Conservation (phyloP, 495 filamentous ascomycete species). For the Lasiosphaeriaceae sp. region DNA sequence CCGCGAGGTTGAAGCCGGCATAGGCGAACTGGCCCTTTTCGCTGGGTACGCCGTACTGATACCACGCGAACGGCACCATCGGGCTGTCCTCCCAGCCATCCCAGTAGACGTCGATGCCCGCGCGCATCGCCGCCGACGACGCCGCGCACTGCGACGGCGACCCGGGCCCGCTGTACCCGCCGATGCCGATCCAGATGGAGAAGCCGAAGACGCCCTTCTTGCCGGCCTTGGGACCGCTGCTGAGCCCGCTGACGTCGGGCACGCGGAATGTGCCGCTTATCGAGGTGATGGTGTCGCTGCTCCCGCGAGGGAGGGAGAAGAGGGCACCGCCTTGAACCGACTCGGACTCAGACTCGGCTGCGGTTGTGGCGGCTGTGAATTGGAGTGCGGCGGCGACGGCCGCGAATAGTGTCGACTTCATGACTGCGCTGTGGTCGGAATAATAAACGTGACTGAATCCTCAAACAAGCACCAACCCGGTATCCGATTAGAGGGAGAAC, state of each 20-base stretch:
- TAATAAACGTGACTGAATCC: too few species aligned
- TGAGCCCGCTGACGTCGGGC: constrained; percentile 14
- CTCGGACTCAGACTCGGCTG: too few species aligned
- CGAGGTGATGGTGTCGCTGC: constrained; percentile 7
- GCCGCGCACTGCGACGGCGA: background rate
- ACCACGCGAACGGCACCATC: constrained; percentile 21
- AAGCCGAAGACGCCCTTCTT: constrained; percentile 16
- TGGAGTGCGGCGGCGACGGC: too few species aligned
- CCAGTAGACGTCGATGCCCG: constrained; percentile 25
- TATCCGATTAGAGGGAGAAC: too few species aligned
- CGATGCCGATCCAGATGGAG: constrained; percentile 24
- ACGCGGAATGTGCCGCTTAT: constrained; percentile 14
- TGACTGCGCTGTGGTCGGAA: too few species aligned
- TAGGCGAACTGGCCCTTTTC: constrained; percentile 9
- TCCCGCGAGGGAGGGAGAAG: background rate
- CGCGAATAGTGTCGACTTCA: too few species aligned
- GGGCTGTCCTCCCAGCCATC: constrained; percentile 11
- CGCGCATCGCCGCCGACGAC: constrained; percentile 11
- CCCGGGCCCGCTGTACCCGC: constrained; percentile 1
- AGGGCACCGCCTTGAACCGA: constrained; percentile 2
- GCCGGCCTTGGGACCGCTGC: constrained; percentile 15
- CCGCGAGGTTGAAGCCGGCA: constrained; percentile 9
- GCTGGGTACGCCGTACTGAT: constrained; percentile 6
- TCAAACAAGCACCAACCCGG: too few species aligned
- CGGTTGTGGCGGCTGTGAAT: too few species aligned